Base-by-base conservation (phyloP, 139 green algal genomes). In the Tetraselmis striata region DNA sequence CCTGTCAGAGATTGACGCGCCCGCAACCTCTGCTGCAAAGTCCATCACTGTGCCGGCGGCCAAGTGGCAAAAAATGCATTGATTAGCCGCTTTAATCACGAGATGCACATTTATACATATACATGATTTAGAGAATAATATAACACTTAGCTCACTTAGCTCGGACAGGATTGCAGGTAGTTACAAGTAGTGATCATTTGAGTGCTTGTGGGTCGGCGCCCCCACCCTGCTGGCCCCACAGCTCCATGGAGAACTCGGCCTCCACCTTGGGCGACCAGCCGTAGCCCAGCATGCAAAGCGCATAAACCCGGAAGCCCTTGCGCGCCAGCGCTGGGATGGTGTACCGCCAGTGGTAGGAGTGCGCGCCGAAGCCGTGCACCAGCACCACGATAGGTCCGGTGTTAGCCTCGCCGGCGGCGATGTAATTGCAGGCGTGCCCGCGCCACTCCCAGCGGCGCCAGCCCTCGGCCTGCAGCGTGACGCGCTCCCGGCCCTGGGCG, bases 181-280 rank as follows among this genome's bases (percentile, higher is more conserved):
- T n/a, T n/a, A n/a, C n/a, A n/a, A n/a, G n/a, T n/a, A n/a, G n/a
- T n/a, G n/a, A n/a, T n/a, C n/a, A n/a, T n/a, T n/a, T n/a, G n/a
- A n/a, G n/a, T n/a, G n/a, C n/a, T n/a, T n/a, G n/a, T n/a, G n/a
- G n/a, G n/a, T n/a, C n/a, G n/a, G n/a, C n/a, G n/a, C n/a, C n/a
- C n/a, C n/a, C n/a, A n/a, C n/a, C n/a, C n/a, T 82, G 82, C 22
- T 85, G 76, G n/a, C 75, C 58, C 82, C 82, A 85, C 28, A 76
- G 27, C 32, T 82, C 77, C 59, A 58, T 76, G 29, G 1, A 11
- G 59, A 79, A 82, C 2, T 78, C 24, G 2, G 28, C 32, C 32
- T 30, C 25, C 27, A 77, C 76, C 82, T 85, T 85, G 31, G 83
- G 76, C 23, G 25, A 75, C 23, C 28, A 26, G 28, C 82, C 82